Evolutionary conservation across 2,329 filamentous ascomycete species (phyloP), one percentile per base, ranked within the genome.

Genomic region (Penicillium sp.): DNA sequence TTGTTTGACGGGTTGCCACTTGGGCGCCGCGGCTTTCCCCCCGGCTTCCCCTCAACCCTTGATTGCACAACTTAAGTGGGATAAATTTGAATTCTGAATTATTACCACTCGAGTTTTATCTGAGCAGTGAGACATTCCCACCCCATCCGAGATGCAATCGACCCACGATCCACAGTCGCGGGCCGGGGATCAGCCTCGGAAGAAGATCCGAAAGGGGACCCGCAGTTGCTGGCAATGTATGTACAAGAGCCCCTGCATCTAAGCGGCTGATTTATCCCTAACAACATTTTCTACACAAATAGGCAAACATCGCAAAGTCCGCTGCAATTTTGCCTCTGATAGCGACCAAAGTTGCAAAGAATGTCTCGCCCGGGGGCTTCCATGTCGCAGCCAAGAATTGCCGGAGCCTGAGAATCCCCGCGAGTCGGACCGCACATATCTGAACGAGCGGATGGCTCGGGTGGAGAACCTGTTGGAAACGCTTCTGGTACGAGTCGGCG

Each of bases 151-250:
- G 33, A 42, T 51, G 49, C 19, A 19, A 17, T 31, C 27, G 21
- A 43, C 6, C 37, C 38, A 52, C 21, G 27, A 51, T 27, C 50
- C 50, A 37, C 41, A 37, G 13, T 6, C 9, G 27, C 42, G 33
- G 13, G 12, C 43, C 8, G 56, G 41, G 9, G 61, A 57, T 41
- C 47, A 54, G n/a, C 54, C 59, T 51, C 54, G 61, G 42, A 63
- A 63, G 54, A 63, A 54, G 56, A 46, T 63, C 48, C 56, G 61
- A 49, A 63, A 59, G 25, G 59, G 59, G 45, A 63, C 59, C 45
- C 61, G 51, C 47, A 63, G 59, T 47, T 63, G 59, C 31, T 63
- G 61, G 61, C 56, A 63, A 55, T 63, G 56, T 62, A 59, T 63
- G 56, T 62, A 59, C 33, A 53, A 57, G 40, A 19, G 8, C 33